A percentile compares a stretch with the other conserved stretches of the same genome.
phyloP scores from a whole-genome alignment of 805 yeast species.

The Starmerella tilneyi region DNA sequence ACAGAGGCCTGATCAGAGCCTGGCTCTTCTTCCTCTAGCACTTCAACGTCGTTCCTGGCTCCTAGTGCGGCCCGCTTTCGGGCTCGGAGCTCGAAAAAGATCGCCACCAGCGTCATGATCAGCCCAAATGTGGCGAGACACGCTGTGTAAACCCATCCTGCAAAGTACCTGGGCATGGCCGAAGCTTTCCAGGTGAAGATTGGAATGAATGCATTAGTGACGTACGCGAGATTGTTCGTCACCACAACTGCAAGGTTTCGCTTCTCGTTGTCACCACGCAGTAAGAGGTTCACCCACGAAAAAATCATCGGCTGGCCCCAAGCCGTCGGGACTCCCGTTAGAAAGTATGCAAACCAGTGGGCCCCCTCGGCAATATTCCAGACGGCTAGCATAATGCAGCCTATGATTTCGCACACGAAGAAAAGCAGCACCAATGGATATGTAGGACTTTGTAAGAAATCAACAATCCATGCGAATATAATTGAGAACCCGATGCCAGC shows the following conservation, averaged over 20 bases:
- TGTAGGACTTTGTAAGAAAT: constrained; percentile 34
- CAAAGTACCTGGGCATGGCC: constrained; percentile 33
- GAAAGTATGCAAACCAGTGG: constrained; percentile 43
- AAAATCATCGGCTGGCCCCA: constrained; percentile 50
- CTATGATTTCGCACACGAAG: constrained; percentile 34
- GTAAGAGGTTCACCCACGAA: constrained; percentile 45
- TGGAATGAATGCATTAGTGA: constrained; percentile 37
- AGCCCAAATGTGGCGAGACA: constrained; percentile 32
- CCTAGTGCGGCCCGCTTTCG: neutral
- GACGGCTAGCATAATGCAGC: constrained; percentile 37
- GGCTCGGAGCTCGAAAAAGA: constrained; percentile 1
- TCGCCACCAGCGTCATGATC: constrained; percentile 35
- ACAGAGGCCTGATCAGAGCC: neutral
- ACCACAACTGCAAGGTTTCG: constrained; percentile 34
- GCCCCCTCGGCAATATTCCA: constrained; percentile 43
- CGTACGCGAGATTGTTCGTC: constrained; percentile 38
- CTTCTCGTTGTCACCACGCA: constrained; percentile 36
- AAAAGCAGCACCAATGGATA: constrained; percentile 33
- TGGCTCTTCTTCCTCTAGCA: neutral
- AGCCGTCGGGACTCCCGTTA: constrained; percentile 40
- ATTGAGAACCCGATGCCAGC: constrained; percentile 35
- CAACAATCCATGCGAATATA: constrained; percentile 33
- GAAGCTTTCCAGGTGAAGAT: constrained; percentile 35
- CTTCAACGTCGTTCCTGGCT: neutral
- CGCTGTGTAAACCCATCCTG: constrained; percentile 36